Percentiles rank a stretch among this genome's conserved stretches.
These are phyloP conservation scores for Pleurotus tuber-regium DNA, from an alignment of 768 basidiomycete genomes.

Conservation along the genomic window DNA sequence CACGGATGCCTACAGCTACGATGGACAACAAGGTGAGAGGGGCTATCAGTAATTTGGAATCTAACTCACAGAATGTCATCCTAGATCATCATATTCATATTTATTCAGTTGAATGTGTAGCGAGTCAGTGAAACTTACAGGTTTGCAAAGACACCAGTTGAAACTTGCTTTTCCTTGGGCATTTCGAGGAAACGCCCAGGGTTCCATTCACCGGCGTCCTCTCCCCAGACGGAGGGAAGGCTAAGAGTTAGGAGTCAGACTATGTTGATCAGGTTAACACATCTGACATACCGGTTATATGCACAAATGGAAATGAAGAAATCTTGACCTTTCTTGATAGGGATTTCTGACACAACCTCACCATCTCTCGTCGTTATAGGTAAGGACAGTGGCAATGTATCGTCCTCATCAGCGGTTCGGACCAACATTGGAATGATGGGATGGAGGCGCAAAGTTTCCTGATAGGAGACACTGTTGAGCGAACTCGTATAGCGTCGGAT, in stretches of 20 bases:
- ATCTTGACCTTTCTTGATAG: constrained; percentile 31
- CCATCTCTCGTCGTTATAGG: constrained; percentile 34
- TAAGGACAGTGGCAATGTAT: constrained; percentile 39
- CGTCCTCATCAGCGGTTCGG: constrained; percentile 26
- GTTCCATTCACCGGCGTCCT: constrained; percentile 20
- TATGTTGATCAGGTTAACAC: no score
- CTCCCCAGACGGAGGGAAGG: constrained; percentile 16
- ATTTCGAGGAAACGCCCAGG: constrained; percentile 17
- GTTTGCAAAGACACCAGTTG: constrained; percentile 23
- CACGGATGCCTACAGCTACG: constrained; percentile 11
- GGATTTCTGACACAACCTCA: constrained; percentile 27
- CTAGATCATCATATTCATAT: neutral
- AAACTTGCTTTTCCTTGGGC: constrained; percentile 11
- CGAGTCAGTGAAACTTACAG: constrained; percentile 19
- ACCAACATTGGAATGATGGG: constrained; percentile 23
- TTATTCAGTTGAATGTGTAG: neutral
- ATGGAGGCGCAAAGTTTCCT: constrained; percentile 30
- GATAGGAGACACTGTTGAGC: neutral
- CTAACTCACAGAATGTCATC: constrained; percentile 5
- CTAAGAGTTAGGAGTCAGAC: no score
- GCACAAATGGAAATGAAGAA: constrained; percentile 32
- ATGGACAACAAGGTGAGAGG: neutral
- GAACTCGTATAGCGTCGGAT: neutral
- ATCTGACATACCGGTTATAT: constrained; percentile 41
- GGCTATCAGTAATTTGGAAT: neutral